Conservation (phyloP, 1,139 yeast species). For the Yamadazyma songkhlaensis region DNA sequence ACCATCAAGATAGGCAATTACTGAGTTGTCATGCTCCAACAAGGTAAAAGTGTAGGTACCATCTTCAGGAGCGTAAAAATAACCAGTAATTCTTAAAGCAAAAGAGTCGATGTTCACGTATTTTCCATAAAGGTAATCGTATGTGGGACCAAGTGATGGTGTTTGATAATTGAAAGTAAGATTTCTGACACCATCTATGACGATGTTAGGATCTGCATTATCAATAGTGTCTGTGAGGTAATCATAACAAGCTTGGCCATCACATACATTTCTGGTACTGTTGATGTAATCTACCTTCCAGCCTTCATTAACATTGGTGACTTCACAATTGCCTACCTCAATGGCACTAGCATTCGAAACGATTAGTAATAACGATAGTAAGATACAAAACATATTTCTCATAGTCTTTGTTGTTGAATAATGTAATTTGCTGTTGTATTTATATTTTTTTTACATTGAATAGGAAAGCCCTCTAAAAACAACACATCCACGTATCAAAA, state of each 20-base stretch:
- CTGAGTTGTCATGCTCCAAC: background rate
- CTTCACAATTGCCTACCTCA: too few species aligned
- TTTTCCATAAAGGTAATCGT: background rate
- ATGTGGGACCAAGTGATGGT: background rate
- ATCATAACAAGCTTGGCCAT: background rate
- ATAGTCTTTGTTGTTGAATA: too few species aligned
- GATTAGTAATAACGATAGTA: too few species aligned
- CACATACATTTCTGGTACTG: too few species aligned
- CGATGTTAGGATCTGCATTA: background rate
- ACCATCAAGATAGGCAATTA: background rate
- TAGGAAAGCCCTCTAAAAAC: too few species aligned
- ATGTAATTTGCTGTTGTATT: too few species aligned
- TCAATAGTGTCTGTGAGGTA: background rate
- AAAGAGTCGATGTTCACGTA: background rate
- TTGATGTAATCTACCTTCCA: too few species aligned
- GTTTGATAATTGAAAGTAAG: background rate
- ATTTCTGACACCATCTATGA: background rate
- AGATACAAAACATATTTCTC: too few species aligned
- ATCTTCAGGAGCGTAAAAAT: background rate
- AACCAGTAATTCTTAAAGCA: conserved; percentile 3
- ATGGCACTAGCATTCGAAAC: too few species aligned
- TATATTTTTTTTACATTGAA: too few species aligned
- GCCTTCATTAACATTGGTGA: too few species aligned
- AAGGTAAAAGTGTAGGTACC: conserved; percentile 1
- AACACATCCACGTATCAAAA: too few species aligned